Base-by-base conservation (phyloP, 106 monocot species). In the Phalaenopsis aphrodite region DNA sequence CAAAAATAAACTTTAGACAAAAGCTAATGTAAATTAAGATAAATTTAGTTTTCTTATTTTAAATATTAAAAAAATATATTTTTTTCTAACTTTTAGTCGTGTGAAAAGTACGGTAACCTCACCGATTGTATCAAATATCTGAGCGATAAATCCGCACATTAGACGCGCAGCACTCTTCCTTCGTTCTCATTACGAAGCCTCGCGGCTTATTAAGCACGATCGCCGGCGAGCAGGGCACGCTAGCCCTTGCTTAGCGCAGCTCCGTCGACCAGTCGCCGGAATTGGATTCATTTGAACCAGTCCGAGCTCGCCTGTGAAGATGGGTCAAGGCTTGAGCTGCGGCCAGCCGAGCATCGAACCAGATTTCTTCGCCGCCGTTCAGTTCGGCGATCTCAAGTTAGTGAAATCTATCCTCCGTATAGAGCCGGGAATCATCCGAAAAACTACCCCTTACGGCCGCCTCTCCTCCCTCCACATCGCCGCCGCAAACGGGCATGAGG, bases 381-480 rank as follows among this genome's bases (percentile, higher is more conserved):
- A 87, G 80, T 41, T 83, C 75, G 94, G 92, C 30, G 88, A 98
- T 78, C 23, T 85, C 64, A 83, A 58, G 16, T 24, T 78, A 5
- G 85, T 94, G 9, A 85, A 82, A 7, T 71, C 58, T 23, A 41
- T 81, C 55, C 84, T 97, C 67, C 76, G 64, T 43, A 8, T 39
- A 8, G 84, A 89, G 11, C 88, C 88, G 2, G 56, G 75, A 42
- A 74, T 94, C 30, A 79, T 92, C 57, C 83, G 66, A 36, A 77
- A 72, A 56, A 65, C 83, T 71, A 94, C 88, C 47, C 37, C 90
- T 57, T 94, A 83, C 81, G 86, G 92, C 72, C 90, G 94, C 77
- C 88, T 97, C 86, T 97, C 94, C 72, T 83, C 94, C 15, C 90
- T 93, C 77, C 98, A 98, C 88, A 87, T 94, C 84, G 94, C 98